Conservation (phyloP, 345 rosid species). For the Citrus mangshanensis region DNA sequence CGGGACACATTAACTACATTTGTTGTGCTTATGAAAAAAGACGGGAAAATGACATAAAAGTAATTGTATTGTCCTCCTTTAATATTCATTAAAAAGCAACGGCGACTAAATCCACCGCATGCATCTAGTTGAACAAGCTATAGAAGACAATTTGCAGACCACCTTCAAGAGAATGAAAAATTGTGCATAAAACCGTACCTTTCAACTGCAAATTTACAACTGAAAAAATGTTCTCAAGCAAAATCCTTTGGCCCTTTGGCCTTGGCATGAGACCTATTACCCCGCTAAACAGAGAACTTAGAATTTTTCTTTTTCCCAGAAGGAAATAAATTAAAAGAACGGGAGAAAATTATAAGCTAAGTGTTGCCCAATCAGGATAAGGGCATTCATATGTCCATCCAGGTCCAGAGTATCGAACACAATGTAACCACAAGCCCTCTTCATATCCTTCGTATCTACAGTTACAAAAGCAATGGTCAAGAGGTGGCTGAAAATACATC, state of each 20-base stretch:
- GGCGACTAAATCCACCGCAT: background rate
- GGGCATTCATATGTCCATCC: slow-evolving; percentile 80
- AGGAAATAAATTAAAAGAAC: background rate
- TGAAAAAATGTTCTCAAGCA: background rate
- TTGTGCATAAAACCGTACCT: background rate
- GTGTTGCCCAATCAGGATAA: slow-evolving; percentile 70
- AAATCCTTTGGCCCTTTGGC: background rate
- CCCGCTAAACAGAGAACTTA: background rate
- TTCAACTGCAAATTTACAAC: background rate
- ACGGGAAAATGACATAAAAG: background rate
- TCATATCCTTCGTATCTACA: slow-evolving; percentile 65
- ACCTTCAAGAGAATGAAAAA: background rate
- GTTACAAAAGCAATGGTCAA: background rate
- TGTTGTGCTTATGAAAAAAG: background rate
- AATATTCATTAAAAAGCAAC: background rate
- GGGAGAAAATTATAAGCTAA: slow-evolving; percentile 6
- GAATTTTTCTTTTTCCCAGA: background rate
- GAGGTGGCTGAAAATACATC: slow-evolving; percentile 1
- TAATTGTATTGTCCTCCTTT: background rate
- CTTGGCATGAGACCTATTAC: background rate
- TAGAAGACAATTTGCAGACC: background rate
- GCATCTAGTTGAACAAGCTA: background rate
- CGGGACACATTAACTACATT: background rate
- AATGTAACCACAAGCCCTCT: slow-evolving; percentile 80
- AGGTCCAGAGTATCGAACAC: slow-evolving; percentile 71